Conservation (phyloP, 1,139 yeast genomes). For the Lizanozyma gosingica region DNA sequence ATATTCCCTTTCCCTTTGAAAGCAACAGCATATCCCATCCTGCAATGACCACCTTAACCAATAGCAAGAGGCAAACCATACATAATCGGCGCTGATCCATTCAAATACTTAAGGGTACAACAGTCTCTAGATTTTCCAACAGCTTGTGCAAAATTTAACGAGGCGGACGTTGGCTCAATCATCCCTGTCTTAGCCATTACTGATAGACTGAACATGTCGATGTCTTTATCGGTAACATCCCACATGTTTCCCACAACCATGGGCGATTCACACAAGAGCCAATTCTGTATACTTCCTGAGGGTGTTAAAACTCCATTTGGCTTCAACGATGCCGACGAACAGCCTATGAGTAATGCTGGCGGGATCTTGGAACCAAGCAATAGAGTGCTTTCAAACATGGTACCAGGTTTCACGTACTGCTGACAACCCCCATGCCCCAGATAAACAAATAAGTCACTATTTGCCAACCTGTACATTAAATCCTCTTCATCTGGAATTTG, state of each 20-base stretch:
- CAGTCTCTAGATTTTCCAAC: constrained; percentile 48
- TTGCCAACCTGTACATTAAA: constrained; percentile 28
- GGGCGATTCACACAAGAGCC: constrained; percentile 74
- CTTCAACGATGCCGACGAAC: constrained; percentile 74
- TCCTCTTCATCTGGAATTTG: constrained; percentile 47
- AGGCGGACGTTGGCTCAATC: constrained; percentile 8
- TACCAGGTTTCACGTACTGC: constrained; percentile 48
- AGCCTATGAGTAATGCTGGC: constrained; percentile 77
- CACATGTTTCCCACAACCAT: constrained; percentile 80
- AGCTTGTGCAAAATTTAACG: constrained; percentile 38
- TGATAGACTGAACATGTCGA: constrained; percentile 63
- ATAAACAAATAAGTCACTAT: constrained; percentile 56
- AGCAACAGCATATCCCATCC: too few species aligned
- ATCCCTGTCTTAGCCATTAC: constrained; percentile 34
- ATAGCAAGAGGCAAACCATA: constrained; percentile 58
- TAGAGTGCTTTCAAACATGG: constrained; percentile 10
- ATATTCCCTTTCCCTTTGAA: too few species aligned
- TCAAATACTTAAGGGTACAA: constrained; percentile 58
- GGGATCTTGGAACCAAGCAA: constrained; percentile 37
- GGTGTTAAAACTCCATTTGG: constrained; percentile 59
- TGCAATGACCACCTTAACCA: too few species aligned
- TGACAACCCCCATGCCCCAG: constrained; percentile 97
- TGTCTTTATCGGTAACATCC: constrained; percentile 97
- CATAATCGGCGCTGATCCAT: constrained; percentile 77
- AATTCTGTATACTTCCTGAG: constrained; percentile 67